These are phyloP conservation scores for Rhododendron ferrugineum DNA, from an alignment of 148 eudicot species.

Conservation along the genomic window DNA sequence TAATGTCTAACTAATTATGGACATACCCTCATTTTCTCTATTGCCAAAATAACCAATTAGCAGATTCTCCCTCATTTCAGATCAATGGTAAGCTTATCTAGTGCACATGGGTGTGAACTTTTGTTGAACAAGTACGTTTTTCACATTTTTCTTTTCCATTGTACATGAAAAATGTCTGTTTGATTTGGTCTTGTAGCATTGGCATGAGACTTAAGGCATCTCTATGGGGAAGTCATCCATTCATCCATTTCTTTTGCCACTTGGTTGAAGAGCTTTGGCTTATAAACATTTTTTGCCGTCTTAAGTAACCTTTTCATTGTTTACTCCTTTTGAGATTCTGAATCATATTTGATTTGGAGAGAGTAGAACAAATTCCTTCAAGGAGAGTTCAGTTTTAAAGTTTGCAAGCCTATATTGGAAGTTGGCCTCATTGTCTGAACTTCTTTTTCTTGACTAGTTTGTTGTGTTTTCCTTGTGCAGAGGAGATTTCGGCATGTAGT, in stretches of 20 bases:
- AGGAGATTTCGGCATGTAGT: neutral
- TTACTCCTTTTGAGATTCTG: neutral
- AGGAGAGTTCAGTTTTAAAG: neutral
- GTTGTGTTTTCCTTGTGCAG: neutral
- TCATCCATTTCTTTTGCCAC: neutral
- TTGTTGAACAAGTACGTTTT: neutral
- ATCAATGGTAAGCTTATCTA: neutral
- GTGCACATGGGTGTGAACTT: neutral
- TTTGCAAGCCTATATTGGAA: neutral
- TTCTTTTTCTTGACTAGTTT: neutral
- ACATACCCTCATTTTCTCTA: neutral
- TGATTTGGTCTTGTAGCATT: neutral
- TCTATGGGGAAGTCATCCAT: neutral
- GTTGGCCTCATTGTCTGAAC: neutral
- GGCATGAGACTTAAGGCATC: neutral
- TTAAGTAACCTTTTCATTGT: neutral
- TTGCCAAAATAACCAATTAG: neutral
- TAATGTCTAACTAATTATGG: neutral
- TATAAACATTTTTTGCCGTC: neutral
- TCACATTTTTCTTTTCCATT: neutral
- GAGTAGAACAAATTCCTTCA: neutral
- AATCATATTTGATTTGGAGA: neutral
- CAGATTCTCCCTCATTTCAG: neutral
- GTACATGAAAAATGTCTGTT: neutral
- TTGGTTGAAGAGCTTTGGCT: neutral